Conservation (phyloP, 257 asterid genomes). For the Nicotiana benthamiana region DNA sequence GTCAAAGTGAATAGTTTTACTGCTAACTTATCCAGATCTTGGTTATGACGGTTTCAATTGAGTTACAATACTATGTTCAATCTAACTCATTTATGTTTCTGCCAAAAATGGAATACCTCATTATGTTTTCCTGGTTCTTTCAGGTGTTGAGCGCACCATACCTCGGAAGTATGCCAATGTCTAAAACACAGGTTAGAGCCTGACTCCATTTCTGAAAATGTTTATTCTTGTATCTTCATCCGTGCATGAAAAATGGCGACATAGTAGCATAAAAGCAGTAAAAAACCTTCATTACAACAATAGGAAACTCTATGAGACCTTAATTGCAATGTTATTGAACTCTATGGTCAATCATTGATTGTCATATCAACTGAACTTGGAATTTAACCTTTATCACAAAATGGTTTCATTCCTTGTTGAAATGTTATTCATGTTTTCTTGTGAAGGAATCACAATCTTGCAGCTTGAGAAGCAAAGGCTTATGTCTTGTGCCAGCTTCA, state of each 20-base stretch:
- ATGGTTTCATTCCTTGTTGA: neutral
- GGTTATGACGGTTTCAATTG: neutral
- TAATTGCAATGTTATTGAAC: neutral
- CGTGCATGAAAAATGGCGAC: neutral
- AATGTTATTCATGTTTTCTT: neutral
- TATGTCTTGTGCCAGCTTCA: conserved; percentile 66
- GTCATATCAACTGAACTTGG: neutral
- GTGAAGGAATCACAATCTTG: conserved; percentile 34
- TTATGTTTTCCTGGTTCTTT: conserved; percentile 8
- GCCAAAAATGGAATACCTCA: neutral
- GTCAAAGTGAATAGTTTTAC: neutral
- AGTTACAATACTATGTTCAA: neutral
- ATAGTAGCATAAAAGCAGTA: no score
- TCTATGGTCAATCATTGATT: neutral
- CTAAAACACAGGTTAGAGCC: conserved; percentile 39
- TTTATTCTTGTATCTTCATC: neutral
- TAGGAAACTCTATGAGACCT: neutral
- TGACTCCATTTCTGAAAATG: neutral
- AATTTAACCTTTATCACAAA: neutral
- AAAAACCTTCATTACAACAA: neutral
- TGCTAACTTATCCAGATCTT: neutral
- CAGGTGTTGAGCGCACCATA: conserved; percentile 95
- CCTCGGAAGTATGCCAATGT: conserved; percentile 29
- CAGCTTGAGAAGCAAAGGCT: conserved; percentile 61
- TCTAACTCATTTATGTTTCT: neutral